phyloP scores from a whole-genome alignment of 805 yeast species.

The Candida manassasensis region DNA sequence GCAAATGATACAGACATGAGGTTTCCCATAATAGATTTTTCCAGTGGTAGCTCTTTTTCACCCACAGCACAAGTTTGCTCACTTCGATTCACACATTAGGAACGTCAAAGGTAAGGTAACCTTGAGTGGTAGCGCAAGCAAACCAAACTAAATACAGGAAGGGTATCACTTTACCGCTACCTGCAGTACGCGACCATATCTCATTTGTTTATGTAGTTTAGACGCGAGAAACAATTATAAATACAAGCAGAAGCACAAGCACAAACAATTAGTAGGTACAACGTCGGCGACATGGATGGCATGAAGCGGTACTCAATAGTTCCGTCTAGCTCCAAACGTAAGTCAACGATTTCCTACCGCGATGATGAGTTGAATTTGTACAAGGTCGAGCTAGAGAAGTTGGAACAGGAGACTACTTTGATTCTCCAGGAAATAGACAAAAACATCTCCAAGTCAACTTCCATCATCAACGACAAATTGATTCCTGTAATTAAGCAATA shows the following conservation, averaged over 20 bases:
- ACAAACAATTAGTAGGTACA: too few relatives aligned
- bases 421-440: slow-evolving; percentile 76
- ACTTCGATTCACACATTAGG: too few relatives aligned
- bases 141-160: too few relatives aligned
- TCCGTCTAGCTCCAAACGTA: slow-evolving; percentile 29
- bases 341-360: slow-evolving; percentile 15
- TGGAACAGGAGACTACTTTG: slow-evolving; percentile 77
- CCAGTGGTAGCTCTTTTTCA: too few relatives aligned
- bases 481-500: slow-evolving; percentile 65
- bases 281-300: slow-evolving; percentile 1
- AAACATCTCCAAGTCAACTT: slow-evolving; percentile 63
- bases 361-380: slow-evolving; percentile 14
- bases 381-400: slow-evolving; percentile 46
- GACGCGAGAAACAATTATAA: too few relatives aligned
- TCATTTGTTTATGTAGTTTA: too few relatives aligned
- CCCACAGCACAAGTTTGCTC: too few relatives aligned
- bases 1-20: slow-evolving; percentile 74
- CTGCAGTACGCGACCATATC: too few relatives aligned
- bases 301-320: slow-evolving; percentile 35
- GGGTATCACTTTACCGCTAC: too few relatives aligned
- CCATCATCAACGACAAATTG: slow-evolving; percentile 60
- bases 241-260: too few relatives aligned
- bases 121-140: too few relatives aligned
- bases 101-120: too few relatives aligned
- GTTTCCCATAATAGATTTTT: slow-evolving; percentile 40